Evolutionary conservation across 2,329 filamentous ascomycete genomes (phyloP).

Genomic region (Aspergillus fructus): DNA sequence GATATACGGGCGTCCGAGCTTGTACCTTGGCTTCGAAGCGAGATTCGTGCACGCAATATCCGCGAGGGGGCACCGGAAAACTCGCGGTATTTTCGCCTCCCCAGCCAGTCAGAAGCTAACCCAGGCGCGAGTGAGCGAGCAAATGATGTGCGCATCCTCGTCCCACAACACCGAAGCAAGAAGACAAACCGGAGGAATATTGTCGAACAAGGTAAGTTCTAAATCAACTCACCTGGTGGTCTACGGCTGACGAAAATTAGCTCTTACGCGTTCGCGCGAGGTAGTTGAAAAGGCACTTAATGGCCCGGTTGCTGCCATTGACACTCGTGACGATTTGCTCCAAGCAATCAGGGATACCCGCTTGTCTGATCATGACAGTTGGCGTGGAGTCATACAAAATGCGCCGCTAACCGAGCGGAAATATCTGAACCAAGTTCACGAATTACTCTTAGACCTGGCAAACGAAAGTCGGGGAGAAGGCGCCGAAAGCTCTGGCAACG

Average conservation of each 20-base stretch:
- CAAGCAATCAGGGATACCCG: slow-evolving; percentile 71
- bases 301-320: slow-evolving; percentile 81
- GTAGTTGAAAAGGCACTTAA: slow-evolving; percentile 70
- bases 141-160: slow-evolving; percentile 80
- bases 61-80: slow-evolving; percentile 50
- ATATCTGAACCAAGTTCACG: slow-evolving; percentile 80
- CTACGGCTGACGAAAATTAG: slow-evolving; percentile 30
- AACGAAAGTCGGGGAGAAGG: slow-evolving; percentile 47
- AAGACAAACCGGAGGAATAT: slow-evolving; percentile 88
- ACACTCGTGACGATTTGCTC: slow-evolving; percentile 81
- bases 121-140: slow-evolving; percentile 46
- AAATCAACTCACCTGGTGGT: neutral
- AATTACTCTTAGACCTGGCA: slow-evolving; percentile 66
- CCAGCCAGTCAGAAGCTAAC: slow-evolving; percentile 41
- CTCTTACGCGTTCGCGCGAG: slow-evolving; percentile 56
- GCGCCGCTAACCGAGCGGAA: slow-evolving; percentile 75
- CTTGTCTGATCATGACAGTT: slow-evolving; percentile 77
- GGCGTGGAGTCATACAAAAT: slow-evolving; percentile 76
- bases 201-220: slow-evolving; percentile 70
- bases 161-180: slow-evolving; percentile 79
- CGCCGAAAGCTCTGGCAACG: slow-evolving; percentile 61
- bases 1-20: slow-evolving; percentile 75
- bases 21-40: slow-evolving; percentile 74
- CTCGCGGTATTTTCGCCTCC: slow-evolving; percentile 43
- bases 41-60: slow-evolving; percentile 76